phyloP scores from a whole-genome alignment of 345 rosid species.

The Syzygium aromaticum region DNA sequence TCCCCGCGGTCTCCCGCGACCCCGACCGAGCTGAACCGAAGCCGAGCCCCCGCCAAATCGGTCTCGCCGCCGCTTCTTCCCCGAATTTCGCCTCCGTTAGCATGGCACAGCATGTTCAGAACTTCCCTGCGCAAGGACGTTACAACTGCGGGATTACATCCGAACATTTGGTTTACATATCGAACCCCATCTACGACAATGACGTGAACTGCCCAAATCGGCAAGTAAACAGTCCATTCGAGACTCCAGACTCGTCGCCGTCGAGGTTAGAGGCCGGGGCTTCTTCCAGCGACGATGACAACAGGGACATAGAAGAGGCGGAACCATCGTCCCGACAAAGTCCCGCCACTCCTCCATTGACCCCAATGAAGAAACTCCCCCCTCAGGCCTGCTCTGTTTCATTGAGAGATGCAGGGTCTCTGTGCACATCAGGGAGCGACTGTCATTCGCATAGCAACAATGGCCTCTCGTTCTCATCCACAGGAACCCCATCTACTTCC shows the following conservation, averaged over 20 bases:
- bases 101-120: background rate
- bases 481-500: conserved; percentile 64
- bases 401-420: conserved; percentile 40
- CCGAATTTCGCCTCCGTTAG: conserved; percentile 20
- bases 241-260: conserved; percentile 80
- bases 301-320: background rate
- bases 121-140: background rate
- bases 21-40: background rate
- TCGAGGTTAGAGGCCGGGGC: conserved; percentile 41
- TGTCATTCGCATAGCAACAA: conserved; percentile 33
- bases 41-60: conserved; percentile 19
- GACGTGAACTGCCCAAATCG: conserved; percentile 15
- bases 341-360: conserved; percentile 51
- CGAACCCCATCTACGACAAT: conserved; percentile 77
- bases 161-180: conserved; percentile 56
- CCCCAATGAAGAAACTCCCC: conserved; percentile 83
- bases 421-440: conserved; percentile 44
- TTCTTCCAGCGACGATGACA: conserved; percentile 37
- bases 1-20: conserved; percentile 15
- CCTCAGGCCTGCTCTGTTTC: conserved; percentile 70
- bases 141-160: background rate
- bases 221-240: conserved; percentile 47
- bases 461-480: conserved; percentile 53
- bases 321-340: background rate
- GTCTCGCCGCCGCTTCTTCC: conserved; percentile 23